Conservation (phyloP, 176 grass and related monocot genomes). For the Puccinellia tenuiflora region DNA sequence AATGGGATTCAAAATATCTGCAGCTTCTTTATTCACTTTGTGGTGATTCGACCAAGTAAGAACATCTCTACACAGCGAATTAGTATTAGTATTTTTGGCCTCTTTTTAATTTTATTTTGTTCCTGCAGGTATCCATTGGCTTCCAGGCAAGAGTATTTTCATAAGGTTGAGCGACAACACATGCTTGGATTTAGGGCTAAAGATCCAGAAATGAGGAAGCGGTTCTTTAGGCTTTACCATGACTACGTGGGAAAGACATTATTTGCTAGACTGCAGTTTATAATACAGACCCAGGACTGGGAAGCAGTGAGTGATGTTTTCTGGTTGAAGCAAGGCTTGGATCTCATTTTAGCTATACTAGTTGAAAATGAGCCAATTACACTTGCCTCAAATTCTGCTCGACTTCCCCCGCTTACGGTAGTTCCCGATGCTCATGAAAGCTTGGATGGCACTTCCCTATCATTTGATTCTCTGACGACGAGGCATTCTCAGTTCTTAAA, state of each 20-base stretch:
- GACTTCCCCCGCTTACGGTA: conserved; percentile 73
- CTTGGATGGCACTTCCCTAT: conserved; percentile 54
- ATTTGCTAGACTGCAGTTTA: conserved; percentile 92
- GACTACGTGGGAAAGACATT: conserved; percentile 65
- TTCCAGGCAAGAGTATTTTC: conserved; percentile 81
- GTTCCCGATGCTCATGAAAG: conserved; percentile 47
- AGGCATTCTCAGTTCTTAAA: conserved; percentile 87
- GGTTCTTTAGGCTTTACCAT: conserved; percentile 91
- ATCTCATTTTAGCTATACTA: conserved; percentile 93
- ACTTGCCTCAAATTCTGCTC: conserved; percentile 90
- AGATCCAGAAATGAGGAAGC: conserved; percentile 82
- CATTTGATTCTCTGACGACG: conserved; percentile 71
- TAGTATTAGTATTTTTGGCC: background rate
- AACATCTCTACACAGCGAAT: conserved; percentile 22
- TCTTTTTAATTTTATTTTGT: conserved; percentile 30
- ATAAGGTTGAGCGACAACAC: conserved; percentile 86
- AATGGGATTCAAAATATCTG: conserved; percentile 95
- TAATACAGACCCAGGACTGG: conserved; percentile 96
- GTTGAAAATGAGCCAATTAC: conserved; percentile 89
- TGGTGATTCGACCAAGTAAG: conserved; percentile 85
- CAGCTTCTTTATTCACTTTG: conserved; percentile 86
- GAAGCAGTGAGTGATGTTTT: conserved; percentile 95
- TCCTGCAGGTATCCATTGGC: conserved; percentile 62
- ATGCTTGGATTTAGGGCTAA: conserved; percentile 96
- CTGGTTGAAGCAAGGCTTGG: conserved; percentile 96